These are phyloP conservation scores for Chenopodium suecicum DNA, from an alignment of 148 eudicot species.

Conservation along the genomic window DNA sequence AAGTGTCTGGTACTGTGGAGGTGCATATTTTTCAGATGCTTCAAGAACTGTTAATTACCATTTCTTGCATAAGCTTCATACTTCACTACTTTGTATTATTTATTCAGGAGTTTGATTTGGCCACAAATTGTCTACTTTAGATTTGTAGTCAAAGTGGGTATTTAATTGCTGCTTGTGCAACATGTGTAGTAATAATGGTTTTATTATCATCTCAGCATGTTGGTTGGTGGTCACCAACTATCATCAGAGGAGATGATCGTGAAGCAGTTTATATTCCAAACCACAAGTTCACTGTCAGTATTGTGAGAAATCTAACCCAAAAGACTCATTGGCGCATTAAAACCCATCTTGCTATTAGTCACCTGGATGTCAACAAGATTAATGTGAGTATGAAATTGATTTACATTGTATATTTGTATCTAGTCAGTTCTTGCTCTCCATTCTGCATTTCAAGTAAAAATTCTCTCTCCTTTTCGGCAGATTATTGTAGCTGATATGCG, in stretches of 20 bases:
- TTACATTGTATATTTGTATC: not conserved
- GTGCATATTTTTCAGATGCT: conserved; percentile 37
- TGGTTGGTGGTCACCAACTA: conserved; percentile 99
- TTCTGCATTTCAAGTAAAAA: conserved; percentile 1
- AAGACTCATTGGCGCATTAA: conserved; percentile 98
- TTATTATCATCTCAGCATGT: conserved; percentile 56
- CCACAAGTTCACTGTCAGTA: conserved; percentile 87
- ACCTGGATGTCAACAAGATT: conserved; percentile 81
- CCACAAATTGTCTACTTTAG: not conserved
- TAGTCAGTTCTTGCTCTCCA: not conserved
- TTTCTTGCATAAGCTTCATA: not conserved
- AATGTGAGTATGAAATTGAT: conserved; percentile 50
- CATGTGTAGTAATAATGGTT: not conserved
- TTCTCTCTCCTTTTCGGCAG: conserved; percentile 37
- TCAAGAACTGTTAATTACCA: not conserved
- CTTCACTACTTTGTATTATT: not conserved
- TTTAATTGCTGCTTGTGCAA: not conserved
- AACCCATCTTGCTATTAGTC: conserved; percentile 83
- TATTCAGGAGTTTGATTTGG: not conserved
- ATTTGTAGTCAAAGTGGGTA: not conserved
- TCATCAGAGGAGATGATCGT: conserved; percentile 91
- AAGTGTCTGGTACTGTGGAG: conserved; percentile 97
- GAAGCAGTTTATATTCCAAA: conserved; percentile 95
- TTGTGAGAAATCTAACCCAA: conserved; percentile 84
- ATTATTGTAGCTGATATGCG: conserved; percentile 96